Percentiles rank a stretch among this genome's conserved stretches.
Conservation (phyloP, 768 basidiomycete genomes). For the Arthromyces matolae region DNA sequence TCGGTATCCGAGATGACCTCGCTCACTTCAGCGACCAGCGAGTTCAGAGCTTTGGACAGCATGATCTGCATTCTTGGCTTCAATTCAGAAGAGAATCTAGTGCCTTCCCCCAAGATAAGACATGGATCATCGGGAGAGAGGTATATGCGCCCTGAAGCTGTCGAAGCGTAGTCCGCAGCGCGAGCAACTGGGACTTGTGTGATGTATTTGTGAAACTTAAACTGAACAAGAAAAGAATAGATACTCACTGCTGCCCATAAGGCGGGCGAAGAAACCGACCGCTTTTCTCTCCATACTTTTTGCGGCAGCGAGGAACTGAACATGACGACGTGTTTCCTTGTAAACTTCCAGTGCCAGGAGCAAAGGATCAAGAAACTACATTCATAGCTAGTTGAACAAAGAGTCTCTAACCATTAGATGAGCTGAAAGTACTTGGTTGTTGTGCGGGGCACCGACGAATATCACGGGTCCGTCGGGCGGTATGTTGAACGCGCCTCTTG, state of each 20-base stretch:
- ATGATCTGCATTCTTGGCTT: conserved; percentile 79
- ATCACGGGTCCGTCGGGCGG: conserved; percentile 88
- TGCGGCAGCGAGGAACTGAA: conserved; percentile 86
- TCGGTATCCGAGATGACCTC: conserved; percentile 89
- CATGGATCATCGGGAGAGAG: conserved; percentile 76
- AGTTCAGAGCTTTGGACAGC: conserved; percentile 77
- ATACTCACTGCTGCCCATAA: conserved; percentile 84
- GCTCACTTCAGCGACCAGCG: conserved; percentile 74
- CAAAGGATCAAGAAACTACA: conserved; percentile 88
- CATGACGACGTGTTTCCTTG: conserved; percentile 75
- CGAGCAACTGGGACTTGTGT: conserved; percentile 91
- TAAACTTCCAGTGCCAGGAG: conserved; percentile 82
- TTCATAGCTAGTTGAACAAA: conserved; percentile 14
- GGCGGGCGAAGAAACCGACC: conserved; percentile 74
- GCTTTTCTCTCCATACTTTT: conserved; percentile 79
- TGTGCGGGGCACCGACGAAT: conserved; percentile 90
- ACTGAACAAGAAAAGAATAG: neutral
- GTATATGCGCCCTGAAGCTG: conserved; percentile 68
- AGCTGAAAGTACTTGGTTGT: conserved; percentile 65
- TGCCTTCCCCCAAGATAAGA: conserved; percentile 78
- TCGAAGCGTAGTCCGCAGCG: conserved; percentile 80
- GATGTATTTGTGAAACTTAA: conserved; percentile 9
- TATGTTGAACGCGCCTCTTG: conserved; percentile 92
- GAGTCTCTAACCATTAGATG: neutral
- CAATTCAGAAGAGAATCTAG: conserved; percentile 73